phyloP scores from a whole-genome alignment of 2,329 filamentous ascomycete genomes.

The Sclerotinia nivalis region DNA sequence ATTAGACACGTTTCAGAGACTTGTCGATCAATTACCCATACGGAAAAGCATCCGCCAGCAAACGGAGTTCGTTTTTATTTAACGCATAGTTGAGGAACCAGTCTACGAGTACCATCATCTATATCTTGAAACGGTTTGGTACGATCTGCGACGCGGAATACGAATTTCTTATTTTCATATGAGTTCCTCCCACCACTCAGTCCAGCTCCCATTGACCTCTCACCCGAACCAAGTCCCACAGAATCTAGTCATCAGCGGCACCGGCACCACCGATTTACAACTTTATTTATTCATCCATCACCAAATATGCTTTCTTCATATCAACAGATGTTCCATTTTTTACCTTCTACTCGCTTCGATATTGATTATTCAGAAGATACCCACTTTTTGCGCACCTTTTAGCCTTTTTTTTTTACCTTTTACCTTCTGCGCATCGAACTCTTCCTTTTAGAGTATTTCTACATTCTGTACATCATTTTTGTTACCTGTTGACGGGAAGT shows the following conservation, averaged over 20 bases:
- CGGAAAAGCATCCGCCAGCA: not conserved
- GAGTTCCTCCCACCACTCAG: constrained; percentile 54
- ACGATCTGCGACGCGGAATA: too few relatives aligned
- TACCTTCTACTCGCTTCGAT: constrained; percentile 16
- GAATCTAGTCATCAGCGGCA: not conserved
- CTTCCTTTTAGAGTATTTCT: not conserved
- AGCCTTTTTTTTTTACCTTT: not conserved
- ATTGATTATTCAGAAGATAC: constrained; percentile 25
- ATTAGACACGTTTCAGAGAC: constrained; percentile 40
- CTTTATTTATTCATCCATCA: constrained; percentile 17
- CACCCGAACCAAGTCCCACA: not conserved
- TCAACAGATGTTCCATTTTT: constrained; percentile 6
- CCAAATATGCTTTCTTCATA: constrained; percentile 11
- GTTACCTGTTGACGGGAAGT: constrained; percentile 9
- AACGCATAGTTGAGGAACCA: too few relatives aligned
- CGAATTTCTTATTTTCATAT: too few relatives aligned
- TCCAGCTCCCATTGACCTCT: constrained; percentile 30
- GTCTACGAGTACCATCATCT: too few relatives aligned
- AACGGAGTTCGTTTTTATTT: not conserved
- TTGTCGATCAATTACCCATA: constrained; percentile 21
- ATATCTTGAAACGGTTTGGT: too few relatives aligned
- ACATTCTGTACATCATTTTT: constrained; percentile 22
- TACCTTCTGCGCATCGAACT: constrained; percentile 11
- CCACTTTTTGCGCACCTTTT: constrained; percentile 20
- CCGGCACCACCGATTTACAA: constrained; percentile 3